phyloP scores from a whole-genome alignment of 1,139 yeast species.

The Nakaseomyces nivariensis region DNA sequence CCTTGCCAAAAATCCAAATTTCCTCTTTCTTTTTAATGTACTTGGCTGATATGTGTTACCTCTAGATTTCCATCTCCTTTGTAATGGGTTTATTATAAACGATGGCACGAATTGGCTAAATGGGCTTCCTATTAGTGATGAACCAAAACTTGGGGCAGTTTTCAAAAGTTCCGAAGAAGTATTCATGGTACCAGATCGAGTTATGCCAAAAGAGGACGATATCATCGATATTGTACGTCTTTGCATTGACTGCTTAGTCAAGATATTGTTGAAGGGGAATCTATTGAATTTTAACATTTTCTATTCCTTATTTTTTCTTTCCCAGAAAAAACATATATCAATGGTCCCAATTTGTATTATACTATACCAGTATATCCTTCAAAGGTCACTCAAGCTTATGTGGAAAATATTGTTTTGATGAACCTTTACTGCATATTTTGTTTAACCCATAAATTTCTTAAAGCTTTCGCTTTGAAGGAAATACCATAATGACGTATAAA shows the following conservation, averaged over 20 bases:
- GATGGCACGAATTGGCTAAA: background rate
- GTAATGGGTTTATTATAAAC: constrained; percentile 6
- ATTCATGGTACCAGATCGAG: background rate
- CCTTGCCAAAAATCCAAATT: constrained; percentile 86
- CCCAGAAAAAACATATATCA: background rate
- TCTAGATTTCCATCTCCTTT: constrained; percentile 70
- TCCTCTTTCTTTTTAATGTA: constrained; percentile 80
- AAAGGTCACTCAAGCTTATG: too few relatives aligned
- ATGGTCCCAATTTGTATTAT: too few relatives aligned
- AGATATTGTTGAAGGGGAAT: background rate
- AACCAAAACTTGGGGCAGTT: background rate
- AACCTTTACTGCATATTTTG: too few relatives aligned
- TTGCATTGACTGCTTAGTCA: background rate
- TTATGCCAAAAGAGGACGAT: constrained; percentile 1
- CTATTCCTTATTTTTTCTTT: background rate
- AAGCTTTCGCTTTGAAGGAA: background rate
- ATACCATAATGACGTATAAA: background rate
- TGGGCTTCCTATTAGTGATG: background rate
- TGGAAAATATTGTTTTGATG: too few relatives aligned
- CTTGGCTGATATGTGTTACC: constrained; percentile 96
- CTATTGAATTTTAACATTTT: background rate
- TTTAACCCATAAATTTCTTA: too few relatives aligned
- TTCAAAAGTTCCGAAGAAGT: background rate
- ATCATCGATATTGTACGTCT: background rate
- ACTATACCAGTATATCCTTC: too few relatives aligned